Conservation (phyloP, 2,329 filamentous ascomycete species). For the Seiridium unicorne region DNA sequence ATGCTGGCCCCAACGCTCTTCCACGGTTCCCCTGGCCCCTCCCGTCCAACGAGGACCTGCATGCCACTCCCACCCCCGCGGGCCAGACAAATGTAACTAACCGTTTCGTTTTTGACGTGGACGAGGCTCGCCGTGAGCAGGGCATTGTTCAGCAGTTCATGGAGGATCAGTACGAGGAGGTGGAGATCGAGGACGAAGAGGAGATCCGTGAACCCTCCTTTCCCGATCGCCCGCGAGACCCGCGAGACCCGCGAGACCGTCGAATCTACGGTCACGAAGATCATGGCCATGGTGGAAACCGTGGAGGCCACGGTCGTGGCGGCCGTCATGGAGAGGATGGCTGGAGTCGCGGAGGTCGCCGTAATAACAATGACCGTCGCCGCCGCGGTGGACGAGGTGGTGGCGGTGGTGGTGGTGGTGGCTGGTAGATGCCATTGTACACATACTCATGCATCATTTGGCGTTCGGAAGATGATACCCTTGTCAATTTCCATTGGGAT, state of each 20-base stretch:
- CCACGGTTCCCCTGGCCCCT: not conserved
- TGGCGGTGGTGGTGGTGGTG: not conserved
- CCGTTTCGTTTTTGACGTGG: constrained; percentile 84
- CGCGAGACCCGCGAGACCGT: constrained; percentile 17
- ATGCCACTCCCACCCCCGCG: constrained; percentile 26
- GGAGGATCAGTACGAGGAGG: constrained; percentile 72
- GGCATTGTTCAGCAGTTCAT: constrained; percentile 67
- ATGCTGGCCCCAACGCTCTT: constrained; percentile 27
- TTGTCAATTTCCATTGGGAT: no score
- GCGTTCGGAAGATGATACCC: constrained; percentile 4
- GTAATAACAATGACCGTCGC: constrained; percentile 4
- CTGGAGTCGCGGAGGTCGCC: constrained; percentile 10
- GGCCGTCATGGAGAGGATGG: constrained; percentile 6
- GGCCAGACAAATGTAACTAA: constrained; percentile 43
- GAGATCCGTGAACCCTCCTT: constrained; percentile 36
- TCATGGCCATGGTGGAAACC: constrained; percentile 9
- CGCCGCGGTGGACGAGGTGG: constrained; percentile 1
- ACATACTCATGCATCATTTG: not conserved
- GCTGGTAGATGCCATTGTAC: not conserved
- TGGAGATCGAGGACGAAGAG: constrained; percentile 76
- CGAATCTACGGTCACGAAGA: constrained; percentile 20
- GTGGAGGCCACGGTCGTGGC: constrained; percentile 6
- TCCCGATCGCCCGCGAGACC: constrained; percentile 18
- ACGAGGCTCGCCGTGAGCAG: constrained; percentile 71
- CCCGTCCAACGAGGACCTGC: constrained; percentile 33